phyloP scores from a whole-genome alignment of 352 stramenopile species.

The Peronospora destructor region DNA sequence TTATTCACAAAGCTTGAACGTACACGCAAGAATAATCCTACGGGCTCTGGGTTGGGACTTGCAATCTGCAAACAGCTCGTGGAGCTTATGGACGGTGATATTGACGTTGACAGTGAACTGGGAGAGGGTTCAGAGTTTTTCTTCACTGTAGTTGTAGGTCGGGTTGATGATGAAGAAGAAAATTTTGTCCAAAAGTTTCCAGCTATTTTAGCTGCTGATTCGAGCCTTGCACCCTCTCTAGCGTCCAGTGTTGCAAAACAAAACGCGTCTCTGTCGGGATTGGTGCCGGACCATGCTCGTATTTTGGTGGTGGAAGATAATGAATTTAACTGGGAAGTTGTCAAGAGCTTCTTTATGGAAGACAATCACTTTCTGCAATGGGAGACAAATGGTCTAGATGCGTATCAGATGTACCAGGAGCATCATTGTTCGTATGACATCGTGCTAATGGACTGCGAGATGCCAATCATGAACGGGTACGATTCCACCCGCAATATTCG shows the following conservation, averaged over 20 bases:
- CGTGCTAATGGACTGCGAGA: constrained; percentile 83
- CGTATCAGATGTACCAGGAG: constrained; percentile 63
- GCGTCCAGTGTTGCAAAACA: constrained; percentile 12
- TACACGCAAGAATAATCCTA: constrained; percentile 67
- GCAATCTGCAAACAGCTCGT: constrained; percentile 73
- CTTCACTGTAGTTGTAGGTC: constrained; percentile 54
- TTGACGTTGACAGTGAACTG: constrained; percentile 64
- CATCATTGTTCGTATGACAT: constrained; percentile 74
- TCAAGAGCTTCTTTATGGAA: constrained; percentile 81
- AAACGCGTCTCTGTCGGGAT: constrained; percentile 21
- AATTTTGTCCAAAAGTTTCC: constrained; percentile 41
- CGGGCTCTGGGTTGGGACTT: constrained; percentile 51
- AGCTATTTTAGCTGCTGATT: constrained; percentile 27
- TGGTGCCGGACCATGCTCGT: constrained; percentile 57
- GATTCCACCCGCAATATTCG: constrained; percentile 65
- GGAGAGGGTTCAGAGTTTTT: constrained; percentile 61
- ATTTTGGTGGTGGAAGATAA: constrained; percentile 87
- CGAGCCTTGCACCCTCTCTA: constrained; percentile 12
- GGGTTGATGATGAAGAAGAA: constrained; percentile 51
- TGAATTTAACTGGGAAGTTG: constrained; percentile 88
- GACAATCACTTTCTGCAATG: constrained; percentile 79
- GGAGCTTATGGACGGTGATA: constrained; percentile 62
- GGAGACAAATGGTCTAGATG: constrained; percentile 71
- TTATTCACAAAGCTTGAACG: constrained; percentile 61
- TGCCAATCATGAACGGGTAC: constrained; percentile 86